Evolutionary conservation across 225 moss, liverwort and hornwort genomes (phyloP), one percentile per base, ranked within the genome.

Genomic region (Antitrichia curtipendula): DNA sequence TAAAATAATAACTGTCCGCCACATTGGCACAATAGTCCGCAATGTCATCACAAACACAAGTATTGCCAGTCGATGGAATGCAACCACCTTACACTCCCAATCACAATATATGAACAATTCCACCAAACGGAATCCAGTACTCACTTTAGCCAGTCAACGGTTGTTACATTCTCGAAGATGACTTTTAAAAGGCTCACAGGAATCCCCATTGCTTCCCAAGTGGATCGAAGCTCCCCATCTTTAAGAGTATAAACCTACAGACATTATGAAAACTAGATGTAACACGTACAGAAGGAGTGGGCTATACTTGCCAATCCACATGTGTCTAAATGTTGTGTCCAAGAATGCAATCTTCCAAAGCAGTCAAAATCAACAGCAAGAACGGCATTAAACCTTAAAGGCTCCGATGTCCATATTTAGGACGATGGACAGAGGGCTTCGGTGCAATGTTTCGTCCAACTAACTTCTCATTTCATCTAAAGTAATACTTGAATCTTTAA

Each of bases 91-190:
- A 36, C 45, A 64, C 52, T 45, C 57, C 64, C 52, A 78, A 82
- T 81, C 63, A 36, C 54, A 66, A 52, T 13, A 72, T 13, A 78
- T 64, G 45, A 78, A 60, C 41, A 75, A 32, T 80, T 60, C 62
- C 25, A 75, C 60, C 54, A 59, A 82, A 85, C 8, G 50, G 56
- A 82, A 38, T 76, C 13, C 36, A 81, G 63, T 66, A 84, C 93
- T 88, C 89, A 94, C 94, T 94, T 94, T 9, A 94, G 88, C 94
- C 94, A 94, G 83, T 94, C 93, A 66, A 91, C 89, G 31, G 82
- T 88, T 83, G 89, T 88, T 53, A 71, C 82, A n/a, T 89, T 90
- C 81, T 89, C 84, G 31, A 80, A 79, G n/a, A 88, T 78, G 36
- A 88, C 83, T 72, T 89, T 60, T 47, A 94, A 66, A 78, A 86